Evolutionary conservation across 805 yeast genomes (phyloP).

Genomic region (Kregervanrija delftensis): DNA sequence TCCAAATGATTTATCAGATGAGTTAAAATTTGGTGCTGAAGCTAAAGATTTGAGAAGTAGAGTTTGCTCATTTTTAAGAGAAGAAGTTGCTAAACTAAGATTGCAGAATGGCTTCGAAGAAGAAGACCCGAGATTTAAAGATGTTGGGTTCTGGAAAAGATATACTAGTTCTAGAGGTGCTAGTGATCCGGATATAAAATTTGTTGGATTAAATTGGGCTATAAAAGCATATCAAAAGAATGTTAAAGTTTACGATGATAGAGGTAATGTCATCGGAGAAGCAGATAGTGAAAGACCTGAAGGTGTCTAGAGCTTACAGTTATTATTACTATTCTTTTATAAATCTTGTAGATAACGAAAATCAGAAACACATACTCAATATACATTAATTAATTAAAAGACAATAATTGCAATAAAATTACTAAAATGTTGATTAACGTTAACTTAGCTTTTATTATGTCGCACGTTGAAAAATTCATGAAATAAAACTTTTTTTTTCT

Average conservation of each 20-base stretch:
- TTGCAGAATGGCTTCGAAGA: conserved; percentile 34
- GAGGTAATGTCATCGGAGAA: conserved; percentile 24
- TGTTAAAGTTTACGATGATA: conserved; percentile 25
- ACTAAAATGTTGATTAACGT: too few relatives aligned
- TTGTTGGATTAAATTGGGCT: conserved; percentile 82
- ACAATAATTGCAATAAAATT: too few relatives aligned
- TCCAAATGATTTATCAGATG: conserved; percentile 54
- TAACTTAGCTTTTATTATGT: too few relatives aligned
- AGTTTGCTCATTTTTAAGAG: conserved; percentile 64
- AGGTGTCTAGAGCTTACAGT: neutral
- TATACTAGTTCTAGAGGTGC: conserved; percentile 60
- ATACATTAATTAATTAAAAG: too few relatives aligned
- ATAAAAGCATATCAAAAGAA: conserved; percentile 56
- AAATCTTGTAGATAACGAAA: too few relatives aligned
- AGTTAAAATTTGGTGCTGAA: conserved; percentile 54
- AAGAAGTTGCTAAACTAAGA: conserved; percentile 46
- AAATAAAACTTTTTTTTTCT: too few relatives aligned
- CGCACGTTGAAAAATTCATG: too few relatives aligned
- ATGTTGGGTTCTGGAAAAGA: conserved; percentile 68
- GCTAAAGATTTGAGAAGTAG: conserved; percentile 63
- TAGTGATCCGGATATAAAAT: conserved; percentile 60
- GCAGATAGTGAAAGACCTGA: conserved; percentile 11
- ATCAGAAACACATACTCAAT: too few relatives aligned
- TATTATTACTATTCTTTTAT: neutral
- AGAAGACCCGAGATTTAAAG: conserved; percentile 65